A percentile compares a stretch with the other conserved stretches of the same genome.
phyloP scores from a whole-genome alignment of 306 rosid species.

The Fragaria nilgerrensis region DNA sequence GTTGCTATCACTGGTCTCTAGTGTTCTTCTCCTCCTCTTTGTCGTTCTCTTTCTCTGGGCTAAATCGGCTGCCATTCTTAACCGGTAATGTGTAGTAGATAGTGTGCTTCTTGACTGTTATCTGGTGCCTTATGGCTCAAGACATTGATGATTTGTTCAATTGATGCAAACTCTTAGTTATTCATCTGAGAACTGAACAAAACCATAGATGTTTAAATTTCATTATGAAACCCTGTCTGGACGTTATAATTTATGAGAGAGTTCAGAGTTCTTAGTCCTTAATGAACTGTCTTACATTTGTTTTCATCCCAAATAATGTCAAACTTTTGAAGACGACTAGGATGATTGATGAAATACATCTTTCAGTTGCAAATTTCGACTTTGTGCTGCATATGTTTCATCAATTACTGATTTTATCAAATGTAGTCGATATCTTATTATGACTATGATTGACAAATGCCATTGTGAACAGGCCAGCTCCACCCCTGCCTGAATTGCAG shows the following conservation, averaged over 20 bases:
- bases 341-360: slow-evolving; percentile 8
- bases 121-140: slow-evolving; percentile 1
- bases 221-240: not conserved
- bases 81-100: slow-evolving; percentile 43
- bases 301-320: not conserved
- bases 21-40: slow-evolving; percentile 84
- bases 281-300: not conserved
- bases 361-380: slow-evolving; percentile 8
- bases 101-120: slow-evolving; percentile 9
- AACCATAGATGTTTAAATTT: not conserved
- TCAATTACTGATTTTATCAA: not conserved
- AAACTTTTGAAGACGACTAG: not conserved
- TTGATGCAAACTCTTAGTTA: not conserved
- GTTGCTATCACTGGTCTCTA: slow-evolving; percentile 74
- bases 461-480: slow-evolving; percentile 72
- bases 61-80: slow-evolving; percentile 92
- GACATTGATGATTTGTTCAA: slow-evolving; percentile 9
- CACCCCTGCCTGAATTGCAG: slow-evolving; percentile 82
- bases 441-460: not conserved
- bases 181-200: not conserved
- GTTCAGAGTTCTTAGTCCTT: not conserved
- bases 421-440: not conserved
- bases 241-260: not conserved
- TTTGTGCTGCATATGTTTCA: not conserved
- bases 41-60: slow-evolving; percentile 93